These are phyloP conservation scores for Leccinum longicurvipes DNA, from an alignment of 768 basidiomycete genomes.

Conservation along the genomic window DNA sequence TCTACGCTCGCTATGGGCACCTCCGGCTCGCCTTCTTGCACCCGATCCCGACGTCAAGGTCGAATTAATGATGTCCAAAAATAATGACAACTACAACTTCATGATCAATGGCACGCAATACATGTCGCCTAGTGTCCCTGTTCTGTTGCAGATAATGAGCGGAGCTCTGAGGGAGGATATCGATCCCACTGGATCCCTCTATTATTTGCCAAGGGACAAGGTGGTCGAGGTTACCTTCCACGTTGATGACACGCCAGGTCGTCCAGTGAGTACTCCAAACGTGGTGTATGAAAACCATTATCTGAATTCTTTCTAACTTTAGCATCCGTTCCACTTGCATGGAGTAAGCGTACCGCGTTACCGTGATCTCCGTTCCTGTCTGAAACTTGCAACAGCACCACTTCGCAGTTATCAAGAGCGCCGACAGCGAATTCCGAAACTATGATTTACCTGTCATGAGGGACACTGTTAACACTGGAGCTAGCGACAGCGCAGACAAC, in stretches of 20 bases:
- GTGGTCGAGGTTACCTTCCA: slow-evolving; percentile 15
- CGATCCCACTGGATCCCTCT: slow-evolving; percentile 9
- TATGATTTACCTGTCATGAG: slow-evolving; percentile 48
- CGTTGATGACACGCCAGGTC: slow-evolving; percentile 5
- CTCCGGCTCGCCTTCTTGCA: slow-evolving; percentile 7
- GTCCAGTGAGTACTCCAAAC: slow-evolving; percentile 28
- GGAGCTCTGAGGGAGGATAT: slow-evolving; percentile 4
- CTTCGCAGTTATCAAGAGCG: slow-evolving; percentile 42
- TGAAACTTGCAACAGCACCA: slow-evolving; percentile 31
- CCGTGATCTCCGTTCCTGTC: background rate
- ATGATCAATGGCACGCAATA: slow-evolving; percentile 14
- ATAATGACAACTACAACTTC: slow-evolving; percentile 6
- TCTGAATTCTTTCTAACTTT: background rate
- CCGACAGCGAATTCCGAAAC: slow-evolving; percentile 35
- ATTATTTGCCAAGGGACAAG: slow-evolving; percentile 16
- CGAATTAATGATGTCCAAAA: slow-evolving; percentile 12
- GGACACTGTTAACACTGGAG: slow-evolving; percentile 43
- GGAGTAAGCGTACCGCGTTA: slow-evolving; percentile 10
- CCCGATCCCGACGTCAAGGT: slow-evolving; percentile 19
- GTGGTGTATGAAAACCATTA: background rate
- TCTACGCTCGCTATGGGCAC: slow-evolving; percentile 14
- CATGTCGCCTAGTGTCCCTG: slow-evolving; percentile 12
- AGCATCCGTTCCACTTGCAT: slow-evolving; percentile 24
- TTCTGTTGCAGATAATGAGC: slow-evolving; percentile 25
- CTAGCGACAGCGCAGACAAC: slow-evolving; percentile 35